Evolutionary conservation across 1,139 yeast species (phyloP).

Genomic region (Geotrichum europaeum): DNA sequence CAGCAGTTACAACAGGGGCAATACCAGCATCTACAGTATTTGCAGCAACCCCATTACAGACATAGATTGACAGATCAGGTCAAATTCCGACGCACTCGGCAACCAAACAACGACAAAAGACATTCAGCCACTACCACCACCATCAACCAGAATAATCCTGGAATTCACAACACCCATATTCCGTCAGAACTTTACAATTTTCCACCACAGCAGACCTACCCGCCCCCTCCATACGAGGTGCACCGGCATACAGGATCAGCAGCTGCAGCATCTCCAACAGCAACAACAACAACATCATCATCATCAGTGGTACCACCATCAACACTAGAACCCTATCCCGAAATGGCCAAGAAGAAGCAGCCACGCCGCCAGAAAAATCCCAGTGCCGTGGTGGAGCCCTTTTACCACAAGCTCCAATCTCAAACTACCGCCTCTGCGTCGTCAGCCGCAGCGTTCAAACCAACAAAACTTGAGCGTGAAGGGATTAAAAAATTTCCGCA

Average conservation of each 20-base stretch:
- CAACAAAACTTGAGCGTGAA: constrained; percentile 16
- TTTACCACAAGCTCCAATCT: not conserved
- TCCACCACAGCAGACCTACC: not conserved
- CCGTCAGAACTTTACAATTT: not conserved
- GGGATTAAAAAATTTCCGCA: constrained; percentile 32
- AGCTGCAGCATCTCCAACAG: not conserved
- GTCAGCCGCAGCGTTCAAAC: not conserved
- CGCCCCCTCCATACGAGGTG: not conserved
- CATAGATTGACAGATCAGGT: not conserved
- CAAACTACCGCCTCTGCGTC: not conserved
- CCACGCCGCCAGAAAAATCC: not conserved
- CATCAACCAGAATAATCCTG: not conserved
- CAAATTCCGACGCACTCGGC: not conserved
- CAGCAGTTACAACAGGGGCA: not conserved
- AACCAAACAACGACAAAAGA: not conserved
- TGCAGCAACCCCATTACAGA: not conserved
- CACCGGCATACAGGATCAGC: not conserved
- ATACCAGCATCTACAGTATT: not conserved
- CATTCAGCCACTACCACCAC: not conserved
- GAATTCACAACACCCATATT: no score
- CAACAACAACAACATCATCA: no score
- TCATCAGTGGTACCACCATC: not conserved
- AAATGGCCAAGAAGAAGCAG: not conserved
- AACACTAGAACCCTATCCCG: not conserved
- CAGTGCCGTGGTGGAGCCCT: not conserved